Evolutionary conservation across 345 rosid genomes (phyloP).

Genomic region (Hypericum androsaemum): DNA sequence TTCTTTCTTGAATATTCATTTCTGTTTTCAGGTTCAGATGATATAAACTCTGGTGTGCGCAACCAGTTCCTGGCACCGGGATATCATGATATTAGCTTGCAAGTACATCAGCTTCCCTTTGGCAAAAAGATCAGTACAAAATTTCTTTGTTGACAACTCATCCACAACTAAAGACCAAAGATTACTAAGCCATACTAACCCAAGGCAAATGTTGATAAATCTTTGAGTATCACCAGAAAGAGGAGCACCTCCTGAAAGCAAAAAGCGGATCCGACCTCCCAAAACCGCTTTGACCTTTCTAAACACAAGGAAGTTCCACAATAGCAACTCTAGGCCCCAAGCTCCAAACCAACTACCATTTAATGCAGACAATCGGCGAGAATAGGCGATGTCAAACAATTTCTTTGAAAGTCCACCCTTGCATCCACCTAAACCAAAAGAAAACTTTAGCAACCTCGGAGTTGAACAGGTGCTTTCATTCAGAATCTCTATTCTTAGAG

Average conservation of each 20-base stretch:
- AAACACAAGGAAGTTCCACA: constrained; percentile 86
- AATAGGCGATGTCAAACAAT: constrained; percentile 82
- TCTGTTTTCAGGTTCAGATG: not conserved
- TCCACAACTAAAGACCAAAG: constrained; percentile 10
- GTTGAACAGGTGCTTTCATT: not conserved
- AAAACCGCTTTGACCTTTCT: constrained; percentile 70
- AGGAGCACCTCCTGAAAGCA: constrained; percentile 99
- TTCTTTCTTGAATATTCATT: no score
- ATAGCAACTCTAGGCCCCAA: constrained; percentile 74
- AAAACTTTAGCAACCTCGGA: constrained; percentile 9
- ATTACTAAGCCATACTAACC: constrained; percentile 42
- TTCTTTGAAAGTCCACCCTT: constrained; percentile 68
- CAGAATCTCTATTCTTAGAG: not conserved
- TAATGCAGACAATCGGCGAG: constrained; percentile 82
- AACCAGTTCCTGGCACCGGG: not conserved
- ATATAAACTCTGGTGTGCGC: not conserved
- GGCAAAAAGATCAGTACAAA: no score
- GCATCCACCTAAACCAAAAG: constrained; percentile 54
- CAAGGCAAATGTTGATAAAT: constrained; percentile 94
- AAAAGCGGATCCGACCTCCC: constrained; percentile 85
- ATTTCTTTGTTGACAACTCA: constrained; percentile 4
- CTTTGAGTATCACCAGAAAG: constrained; percentile 95
- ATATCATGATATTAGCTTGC: not conserved
- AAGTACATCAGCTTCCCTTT: no score
- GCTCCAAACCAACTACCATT: constrained; percentile 97